Evolutionary conservation across 495 filamentous ascomycete genomes (phyloP), one percentile per base, ranked within the genome.

Genomic region (Aspergillus saccharolyticus): DNA sequence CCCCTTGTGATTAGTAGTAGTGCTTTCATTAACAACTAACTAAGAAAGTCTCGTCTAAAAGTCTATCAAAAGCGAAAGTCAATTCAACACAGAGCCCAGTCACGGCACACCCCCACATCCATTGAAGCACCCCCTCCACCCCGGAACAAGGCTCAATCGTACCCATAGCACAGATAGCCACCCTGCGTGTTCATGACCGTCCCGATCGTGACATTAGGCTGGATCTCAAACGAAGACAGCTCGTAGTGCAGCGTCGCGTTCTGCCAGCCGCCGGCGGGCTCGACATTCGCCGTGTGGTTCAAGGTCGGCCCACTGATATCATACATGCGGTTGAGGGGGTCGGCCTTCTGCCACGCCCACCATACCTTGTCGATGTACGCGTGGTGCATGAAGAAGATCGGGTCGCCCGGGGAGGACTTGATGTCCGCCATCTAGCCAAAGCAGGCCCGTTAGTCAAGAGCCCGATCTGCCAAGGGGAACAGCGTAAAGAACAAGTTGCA

Each of bases 361-460:
- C 78, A 83, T 4, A 82, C 51, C 0, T 78, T 70, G 57, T 82
- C 80, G 1, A 83, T 61, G 25, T 79, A 67, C 19, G 70, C 71
- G 54, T 82, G 79, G 59, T 82, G 80, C 54, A 82, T 74, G 60
- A 76, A 82, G 66, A 81, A 81, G 6, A 80, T 54, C 0, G 78
- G 79, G 61, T 83, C 80, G 43, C 61, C 57, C 0, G 61, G 61
- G 7, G 54, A 57, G 10, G 57, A 57, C 44, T 58, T 58, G 47
- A 62, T 62, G 50, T 62, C 60, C 10, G 60, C 51, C 46, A 55
- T 58, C 51, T 58, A 44, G 16, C 16, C n/a, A 9, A n/a, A 44
- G 4, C 22, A 30, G 25, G 25, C 25, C 10, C 17, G 14, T 50
- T 14, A 50, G 47, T 44, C 33, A 39, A 10, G 25, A 28, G 10